Percentiles rank a stretch among this genome's conserved stretches.
These are phyloP conservation scores for Cyclotella atomus DNA, from an alignment of 108 stramenopile genomes.

Conservation along the genomic window DNA sequence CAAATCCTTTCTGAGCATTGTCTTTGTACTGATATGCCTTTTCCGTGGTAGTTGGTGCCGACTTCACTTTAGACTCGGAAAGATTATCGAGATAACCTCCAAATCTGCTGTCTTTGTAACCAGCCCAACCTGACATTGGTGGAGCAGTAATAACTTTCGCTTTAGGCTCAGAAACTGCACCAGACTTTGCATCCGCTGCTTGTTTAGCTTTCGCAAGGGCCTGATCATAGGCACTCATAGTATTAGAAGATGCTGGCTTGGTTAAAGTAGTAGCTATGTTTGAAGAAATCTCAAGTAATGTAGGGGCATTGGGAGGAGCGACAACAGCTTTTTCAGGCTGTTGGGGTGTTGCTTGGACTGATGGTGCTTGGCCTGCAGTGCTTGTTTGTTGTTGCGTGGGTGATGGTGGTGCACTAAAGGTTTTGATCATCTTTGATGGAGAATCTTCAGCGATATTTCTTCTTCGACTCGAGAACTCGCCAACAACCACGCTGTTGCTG, in stretches of 20 bases:
- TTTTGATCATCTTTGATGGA: neutral
- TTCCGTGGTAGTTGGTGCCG: neutral
- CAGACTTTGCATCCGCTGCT: neutral
- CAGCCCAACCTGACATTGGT: slow-evolving; percentile 42
- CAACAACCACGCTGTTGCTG: slow-evolving; percentile 6
- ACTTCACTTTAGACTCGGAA: neutral
- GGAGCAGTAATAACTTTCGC: neutral
- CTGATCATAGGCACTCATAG: slow-evolving; percentile 29
- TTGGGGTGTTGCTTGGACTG: neutral
- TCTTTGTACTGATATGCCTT: slow-evolving; percentile 5
- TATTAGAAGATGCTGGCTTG: slow-evolving; percentile 6
- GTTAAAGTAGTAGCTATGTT: neutral
- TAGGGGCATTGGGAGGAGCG: neutral
- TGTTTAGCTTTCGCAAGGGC: slow-evolving; percentile 13
- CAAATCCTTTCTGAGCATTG: slow-evolving; percentile 6
- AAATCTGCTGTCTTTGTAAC: slow-evolving; percentile 23
- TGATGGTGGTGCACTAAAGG: neutral
- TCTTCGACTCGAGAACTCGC: slow-evolving; percentile 19
- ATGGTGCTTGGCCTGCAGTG: neutral
- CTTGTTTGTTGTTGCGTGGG: neutral
- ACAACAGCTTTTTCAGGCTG: neutral
- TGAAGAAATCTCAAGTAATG: neutral
- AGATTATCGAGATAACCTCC: slow-evolving; percentile 44
- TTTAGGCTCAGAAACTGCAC: neutral
- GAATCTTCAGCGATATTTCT: slow-evolving; percentile 5